A percentile compares a stretch with the other conserved stretches of the same genome.
These are phyloP conservation scores for Lipomyces anomalus DNA, from an alignment of 805 yeast species.

Conservation along the genomic window DNA sequence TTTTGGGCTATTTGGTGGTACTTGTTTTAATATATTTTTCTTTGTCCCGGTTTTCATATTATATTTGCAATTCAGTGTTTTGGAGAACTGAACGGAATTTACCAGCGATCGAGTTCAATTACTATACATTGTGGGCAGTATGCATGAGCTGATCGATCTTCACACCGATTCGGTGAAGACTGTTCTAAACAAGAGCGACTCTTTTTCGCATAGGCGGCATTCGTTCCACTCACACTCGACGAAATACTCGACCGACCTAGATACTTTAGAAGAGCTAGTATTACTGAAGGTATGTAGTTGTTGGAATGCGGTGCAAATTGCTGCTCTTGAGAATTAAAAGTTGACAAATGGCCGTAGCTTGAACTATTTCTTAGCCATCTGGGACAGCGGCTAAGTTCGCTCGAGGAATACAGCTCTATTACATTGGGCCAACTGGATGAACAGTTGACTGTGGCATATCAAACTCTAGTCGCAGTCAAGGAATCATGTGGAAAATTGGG, in stretches of 20 bases:
- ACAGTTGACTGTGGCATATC: slow-evolving; percentile 27
- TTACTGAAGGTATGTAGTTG: slow-evolving; percentile 13
- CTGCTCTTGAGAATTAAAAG: neutral
- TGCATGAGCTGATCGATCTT: too few species aligned
- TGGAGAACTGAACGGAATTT: too few species aligned
- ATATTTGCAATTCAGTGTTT: too few species aligned
- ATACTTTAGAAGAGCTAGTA: slow-evolving; percentile 15
- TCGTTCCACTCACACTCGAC: slow-evolving; percentile 15
- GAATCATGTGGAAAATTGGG: slow-evolving; percentile 23
- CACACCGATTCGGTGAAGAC: too few species aligned
- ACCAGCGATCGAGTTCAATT: too few species aligned
- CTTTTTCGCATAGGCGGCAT: slow-evolving; percentile 3
- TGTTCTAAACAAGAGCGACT: neutral
- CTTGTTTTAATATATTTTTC: too few species aligned
- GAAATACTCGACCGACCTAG: slow-evolving; percentile 9
- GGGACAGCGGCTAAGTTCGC: slow-evolving; percentile 28
- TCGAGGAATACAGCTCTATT: slow-evolving; percentile 33
- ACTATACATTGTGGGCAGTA: too few species aligned
- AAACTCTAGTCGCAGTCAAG: slow-evolving; percentile 29
- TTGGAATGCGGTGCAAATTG: too few species aligned
- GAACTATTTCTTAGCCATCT: slow-evolving; percentile 25
- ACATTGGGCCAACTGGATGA: slow-evolving; percentile 32
- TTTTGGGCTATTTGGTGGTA: too few species aligned
- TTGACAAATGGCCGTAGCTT: slow-evolving; percentile 7
- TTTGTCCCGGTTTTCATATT: too few species aligned